phyloP scores from a whole-genome alignment of 768 basidiomycete genomes.

The Tulasnella sp. region DNA sequence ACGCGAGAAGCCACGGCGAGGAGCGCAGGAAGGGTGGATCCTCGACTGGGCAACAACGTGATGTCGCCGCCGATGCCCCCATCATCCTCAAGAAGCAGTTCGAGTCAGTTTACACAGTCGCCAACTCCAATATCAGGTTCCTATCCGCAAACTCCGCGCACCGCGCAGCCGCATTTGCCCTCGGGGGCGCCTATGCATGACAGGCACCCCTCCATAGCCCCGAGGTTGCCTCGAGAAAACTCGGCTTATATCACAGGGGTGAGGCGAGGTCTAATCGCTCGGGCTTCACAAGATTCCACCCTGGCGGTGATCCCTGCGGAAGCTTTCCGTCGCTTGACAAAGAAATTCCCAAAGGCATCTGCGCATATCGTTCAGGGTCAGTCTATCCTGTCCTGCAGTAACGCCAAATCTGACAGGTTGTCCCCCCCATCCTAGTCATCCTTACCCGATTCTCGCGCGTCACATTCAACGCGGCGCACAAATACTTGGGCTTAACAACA shows the following conservation, averaged over 20 bases:
- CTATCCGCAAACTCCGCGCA: neutral
- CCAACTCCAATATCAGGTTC: neutral
- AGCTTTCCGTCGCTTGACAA: slow-evolving; percentile 85
- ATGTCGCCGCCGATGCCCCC: neutral
- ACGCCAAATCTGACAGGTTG: slow-evolving; percentile 15
- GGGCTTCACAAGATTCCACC: slow-evolving; percentile 88
- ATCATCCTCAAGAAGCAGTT: neutral
- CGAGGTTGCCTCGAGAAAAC: neutral
- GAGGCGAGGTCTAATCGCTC: slow-evolving; percentile 62
- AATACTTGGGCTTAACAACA: slow-evolving; percentile 86
- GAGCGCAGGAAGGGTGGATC: neutral
- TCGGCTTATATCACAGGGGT: neutral
- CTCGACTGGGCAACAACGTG: neutral
- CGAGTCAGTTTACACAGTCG: neutral
- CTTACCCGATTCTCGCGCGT: slow-evolving; percentile 93
- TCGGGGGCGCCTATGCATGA: neutral
- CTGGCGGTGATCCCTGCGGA: slow-evolving; percentile 98
- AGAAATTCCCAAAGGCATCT: slow-evolving; percentile 94
- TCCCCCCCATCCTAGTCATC: slow-evolving; percentile 48
- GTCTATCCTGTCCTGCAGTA: slow-evolving; percentile 1
- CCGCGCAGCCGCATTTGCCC: neutral
- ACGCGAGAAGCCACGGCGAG: neutral
- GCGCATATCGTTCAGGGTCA: slow-evolving; percentile 91
- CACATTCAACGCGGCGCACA: slow-evolving; percentile 94
- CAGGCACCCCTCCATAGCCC: neutral